phyloP scores from a whole-genome alignment of 208 protist species.

The Polymyxa betae region DNA sequence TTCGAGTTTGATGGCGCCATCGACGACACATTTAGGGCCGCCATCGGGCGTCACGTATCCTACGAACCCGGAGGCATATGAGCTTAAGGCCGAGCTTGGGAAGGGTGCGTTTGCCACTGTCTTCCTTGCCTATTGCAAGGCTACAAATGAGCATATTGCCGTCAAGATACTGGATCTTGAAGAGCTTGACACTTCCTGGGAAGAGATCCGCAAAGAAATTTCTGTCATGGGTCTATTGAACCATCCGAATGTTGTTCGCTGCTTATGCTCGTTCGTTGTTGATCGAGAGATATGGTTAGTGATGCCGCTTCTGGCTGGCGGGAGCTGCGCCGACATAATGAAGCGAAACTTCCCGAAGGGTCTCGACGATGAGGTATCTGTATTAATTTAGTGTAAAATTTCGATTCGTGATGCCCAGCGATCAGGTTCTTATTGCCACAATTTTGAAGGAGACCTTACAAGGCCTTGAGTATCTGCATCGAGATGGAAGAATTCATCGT shows the following conservation, averaged over 20 bases:
- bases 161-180: constrained; percentile 58
- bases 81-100: constrained; percentile 40
- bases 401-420: background rate
- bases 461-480: constrained; percentile 61
- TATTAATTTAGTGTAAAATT: background rate
- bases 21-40: background rate
- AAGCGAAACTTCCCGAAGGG: constrained; percentile 55
- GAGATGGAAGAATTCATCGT: constrained; percentile 64
- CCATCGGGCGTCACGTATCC: constrained; percentile 29
- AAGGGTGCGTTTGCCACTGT: constrained; percentile 48
- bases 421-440: constrained; percentile 53
- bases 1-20: background rate
- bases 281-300: constrained; percentile 57
- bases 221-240: constrained; percentile 55
- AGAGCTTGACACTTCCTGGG: constrained; percentile 43
- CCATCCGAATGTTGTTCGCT: constrained; percentile 58
- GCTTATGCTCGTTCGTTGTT: constrained; percentile 53
- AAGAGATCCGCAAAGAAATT: constrained; percentile 58
- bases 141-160: constrained; percentile 47
- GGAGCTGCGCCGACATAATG: constrained; percentile 54
- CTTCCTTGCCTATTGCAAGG: constrained; percentile 48
- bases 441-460: constrained; percentile 61
- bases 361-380: constrained; percentile 49
- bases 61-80: constrained; percentile 23
- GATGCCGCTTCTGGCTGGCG: constrained; percentile 55